Evolutionary conservation across 73 alveolate species (phyloP).

Genomic region (Breviolum minutum): DNA sequence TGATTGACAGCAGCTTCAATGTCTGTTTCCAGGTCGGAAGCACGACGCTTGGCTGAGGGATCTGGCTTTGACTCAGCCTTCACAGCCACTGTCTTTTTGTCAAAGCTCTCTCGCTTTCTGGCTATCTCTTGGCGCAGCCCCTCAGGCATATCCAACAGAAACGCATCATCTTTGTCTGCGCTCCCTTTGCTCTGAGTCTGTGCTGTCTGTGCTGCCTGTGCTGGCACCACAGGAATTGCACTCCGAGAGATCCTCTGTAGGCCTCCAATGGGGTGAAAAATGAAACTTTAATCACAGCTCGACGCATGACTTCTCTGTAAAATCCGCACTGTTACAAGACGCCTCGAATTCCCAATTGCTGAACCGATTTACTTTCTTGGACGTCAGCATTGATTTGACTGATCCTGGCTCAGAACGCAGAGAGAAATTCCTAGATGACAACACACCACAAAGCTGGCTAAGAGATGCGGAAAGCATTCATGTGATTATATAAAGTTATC

Average conservation of each 20-base stretch:
- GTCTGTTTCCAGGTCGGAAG: too few relatives aligned
- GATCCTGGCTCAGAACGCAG: neutral
- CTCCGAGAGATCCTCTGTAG: neutral
- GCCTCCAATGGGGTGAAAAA: neutral
- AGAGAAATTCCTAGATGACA: too few relatives aligned
- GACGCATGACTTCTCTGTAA: too few relatives aligned
- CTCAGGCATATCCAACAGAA: slow-evolving; percentile 18
- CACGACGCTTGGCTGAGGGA: too few relatives aligned
- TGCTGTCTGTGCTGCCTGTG: neutral
- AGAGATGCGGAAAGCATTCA: too few relatives aligned
- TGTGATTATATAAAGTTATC: too few relatives aligned
- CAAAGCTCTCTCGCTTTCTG: neutral
- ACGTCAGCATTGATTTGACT: slow-evolving; percentile 16
- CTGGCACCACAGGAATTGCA: neutral
- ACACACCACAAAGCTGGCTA: neutral
- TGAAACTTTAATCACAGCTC: too few relatives aligned
- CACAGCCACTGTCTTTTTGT: neutral
- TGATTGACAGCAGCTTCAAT: neutral
- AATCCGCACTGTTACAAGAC: neutral
- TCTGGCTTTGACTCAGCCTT: neutral
- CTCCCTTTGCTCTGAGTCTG: neutral
- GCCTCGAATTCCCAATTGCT: slow-evolving; percentile 37
- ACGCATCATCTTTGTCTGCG: slow-evolving; percentile 52
- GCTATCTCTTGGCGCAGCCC: neutral
- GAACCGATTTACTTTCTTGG: neutral